phyloP scores from a whole-genome alignment of 208 protist genomes.

The Leptomonas seymouri region DNA sequence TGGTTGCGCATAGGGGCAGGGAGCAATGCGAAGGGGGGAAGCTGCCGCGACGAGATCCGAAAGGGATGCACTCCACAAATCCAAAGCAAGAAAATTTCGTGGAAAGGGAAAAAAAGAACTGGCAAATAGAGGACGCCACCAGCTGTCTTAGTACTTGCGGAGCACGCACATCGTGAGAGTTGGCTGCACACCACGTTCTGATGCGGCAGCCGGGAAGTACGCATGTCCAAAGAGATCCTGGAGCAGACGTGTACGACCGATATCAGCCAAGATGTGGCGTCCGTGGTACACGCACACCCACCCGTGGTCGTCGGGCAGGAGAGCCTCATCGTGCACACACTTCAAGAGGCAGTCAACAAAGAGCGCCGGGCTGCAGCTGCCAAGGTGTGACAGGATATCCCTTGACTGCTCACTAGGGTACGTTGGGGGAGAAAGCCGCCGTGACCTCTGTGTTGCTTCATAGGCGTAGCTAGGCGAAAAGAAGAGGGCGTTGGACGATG shows the following conservation, averaged over 20 bases:
- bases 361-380: conserved; percentile 26
- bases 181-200: background rate
- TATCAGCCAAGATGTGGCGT: conserved; percentile 21
- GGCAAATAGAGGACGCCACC: too few relatives aligned
- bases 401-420: background rate
- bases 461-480: conserved; percentile 15
- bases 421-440: conserved; percentile 8
- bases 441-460: conserved; percentile 25
- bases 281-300: conserved; percentile 45
- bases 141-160: conserved; percentile 20
- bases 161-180: conserved; percentile 39
- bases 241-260: conserved; percentile 19
- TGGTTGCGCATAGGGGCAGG: too few relatives aligned
- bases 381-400: conserved; percentile 10
- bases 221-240: conserved; percentile 21
- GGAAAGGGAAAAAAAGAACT: too few relatives aligned
- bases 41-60: too few relatives aligned
- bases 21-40: too few relatives aligned
- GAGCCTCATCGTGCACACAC: conserved; percentile 38
- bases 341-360: conserved; percentile 39
- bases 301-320: conserved; percentile 25
- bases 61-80: too few relatives aligned
- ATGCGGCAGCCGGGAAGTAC: background rate
- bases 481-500: background rate
- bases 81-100: too few relatives aligned